Percentiles rank a stretch among this genome's conserved stretches.
phyloP scores from a whole-genome alignment of 1,284 basidiomycete genomes.

The Pyrrhoderma lamaoense region DNA sequence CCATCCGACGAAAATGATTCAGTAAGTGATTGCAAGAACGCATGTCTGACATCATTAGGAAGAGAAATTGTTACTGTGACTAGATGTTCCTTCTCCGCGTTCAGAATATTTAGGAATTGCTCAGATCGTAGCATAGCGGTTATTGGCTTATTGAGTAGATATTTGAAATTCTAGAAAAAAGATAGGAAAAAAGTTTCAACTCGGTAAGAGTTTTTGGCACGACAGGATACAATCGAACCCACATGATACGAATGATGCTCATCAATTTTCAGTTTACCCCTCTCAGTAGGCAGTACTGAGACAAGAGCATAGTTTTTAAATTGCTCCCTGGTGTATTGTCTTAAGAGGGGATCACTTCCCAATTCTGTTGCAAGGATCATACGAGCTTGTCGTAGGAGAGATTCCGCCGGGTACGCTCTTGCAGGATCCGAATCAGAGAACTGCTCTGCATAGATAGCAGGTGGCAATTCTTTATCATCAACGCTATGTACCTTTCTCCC shows the following conservation, averaged over 20 bases:
- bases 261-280: conserved; percentile 87
- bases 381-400: conserved; percentile 67
- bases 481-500: conserved; percentile 55
- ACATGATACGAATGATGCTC: conserved; percentile 87
- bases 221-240: conserved; percentile 28
- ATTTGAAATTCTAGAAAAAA: conserved; percentile 82
- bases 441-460: conserved; percentile 67
- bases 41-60: conserved; percentile 51
- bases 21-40: conserved; percentile 68
- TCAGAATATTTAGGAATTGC: conserved; percentile 88
- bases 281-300: conserved; percentile 84
- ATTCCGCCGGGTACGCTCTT: conserved; percentile 51
- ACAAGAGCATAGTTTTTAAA: conserved; percentile 79
- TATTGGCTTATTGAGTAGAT: conserved; percentile 79
- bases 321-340: conserved; percentile 70
- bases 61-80: conserved; percentile 74
- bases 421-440: conserved; percentile 61
- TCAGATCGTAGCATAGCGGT: conserved; percentile 56
- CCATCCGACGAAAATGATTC: conserved; percentile 83
- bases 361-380: conserved; percentile 88
- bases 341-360: conserved; percentile 86
- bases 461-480: conserved; percentile 73
- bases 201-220: neutral
- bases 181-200: conserved; percentile 1
- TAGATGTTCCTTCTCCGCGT: conserved; percentile 84